Evolutionary conservation across 75 land plant genomes (phyloP).

Genomic region (Ceratopteris richardii): DNA sequence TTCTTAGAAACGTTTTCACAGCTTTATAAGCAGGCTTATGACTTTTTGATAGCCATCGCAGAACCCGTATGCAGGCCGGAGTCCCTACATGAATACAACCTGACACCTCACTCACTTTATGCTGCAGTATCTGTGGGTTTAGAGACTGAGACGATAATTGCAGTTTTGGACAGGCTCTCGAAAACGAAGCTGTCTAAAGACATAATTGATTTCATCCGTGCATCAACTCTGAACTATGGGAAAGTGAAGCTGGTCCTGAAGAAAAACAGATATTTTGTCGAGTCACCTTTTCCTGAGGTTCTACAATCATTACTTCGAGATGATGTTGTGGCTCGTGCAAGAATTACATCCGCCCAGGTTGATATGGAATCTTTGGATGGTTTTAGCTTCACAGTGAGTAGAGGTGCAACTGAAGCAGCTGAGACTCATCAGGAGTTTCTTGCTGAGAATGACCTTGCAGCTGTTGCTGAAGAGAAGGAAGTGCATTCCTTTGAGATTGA

Average conservation of each 20-base stretch:
- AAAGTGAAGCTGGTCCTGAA: slow-evolving; percentile 97
- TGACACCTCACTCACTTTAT: slow-evolving; percentile 93
- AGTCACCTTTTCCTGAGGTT: slow-evolving; percentile 92
- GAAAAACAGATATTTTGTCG: slow-evolving; percentile 89
- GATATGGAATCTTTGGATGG: too few relatives aligned
- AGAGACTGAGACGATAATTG: slow-evolving; percentile 82
- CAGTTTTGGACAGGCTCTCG: slow-evolving; percentile 75
- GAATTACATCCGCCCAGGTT: slow-evolving; percentile 45
- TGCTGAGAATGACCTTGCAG: slow-evolving; percentile 59
- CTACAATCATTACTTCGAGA: slow-evolving; percentile 62
- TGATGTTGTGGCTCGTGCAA: slow-evolving; percentile 55
- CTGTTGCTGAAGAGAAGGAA: slow-evolving; percentile 90
- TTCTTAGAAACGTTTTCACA: slow-evolving; percentile 91
- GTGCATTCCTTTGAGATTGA: slow-evolving; percentile 93
- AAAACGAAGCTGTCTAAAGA: slow-evolving; percentile 88
- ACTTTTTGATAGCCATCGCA: slow-evolving; percentile 94
- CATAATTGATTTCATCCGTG: slow-evolving; percentile 83
- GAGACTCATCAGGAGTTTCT: slow-evolving; percentile 63
- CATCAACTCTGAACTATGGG: slow-evolving; percentile 90
- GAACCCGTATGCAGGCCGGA: slow-evolving; percentile 99
- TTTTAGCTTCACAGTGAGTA: slow-evolving; percentile 63
- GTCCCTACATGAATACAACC: slow-evolving; percentile 92
- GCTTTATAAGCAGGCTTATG: slow-evolving; percentile 93
- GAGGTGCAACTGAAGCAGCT: slow-evolving; percentile 45
- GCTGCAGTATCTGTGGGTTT: slow-evolving; percentile 99